Percentiles rank a stretch among this genome's conserved stretches.
Evolutionary conservation across 257 asterid genomes (phyloP).

Genomic region (Primulina tabacum): DNA sequence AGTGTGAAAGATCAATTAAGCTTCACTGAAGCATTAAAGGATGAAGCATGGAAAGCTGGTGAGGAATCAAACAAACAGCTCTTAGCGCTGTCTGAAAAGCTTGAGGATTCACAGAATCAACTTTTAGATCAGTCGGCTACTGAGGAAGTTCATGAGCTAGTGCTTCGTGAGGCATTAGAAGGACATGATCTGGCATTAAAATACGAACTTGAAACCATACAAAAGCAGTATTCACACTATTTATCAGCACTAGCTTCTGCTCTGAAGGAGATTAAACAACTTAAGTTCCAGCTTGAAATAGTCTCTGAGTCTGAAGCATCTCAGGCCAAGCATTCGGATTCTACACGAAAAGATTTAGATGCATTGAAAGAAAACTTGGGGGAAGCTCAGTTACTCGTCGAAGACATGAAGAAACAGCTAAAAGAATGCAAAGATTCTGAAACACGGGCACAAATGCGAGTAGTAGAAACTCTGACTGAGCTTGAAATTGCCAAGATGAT

Average conservation of each 20-base stretch:
- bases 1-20: constrained; percentile 58
- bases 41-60: constrained; percentile 63
- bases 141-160: constrained; percentile 19
- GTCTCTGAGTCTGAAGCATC: constrained; percentile 52
- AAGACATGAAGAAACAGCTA: constrained; percentile 67
- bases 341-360: constrained; percentile 40
- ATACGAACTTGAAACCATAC: constrained; percentile 44
- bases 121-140: constrained; percentile 29
- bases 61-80: constrained; percentile 60
- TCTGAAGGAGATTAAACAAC: constrained; percentile 59
- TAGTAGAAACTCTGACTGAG: constrained; percentile 59
- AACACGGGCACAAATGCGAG: constrained; percentile 47
- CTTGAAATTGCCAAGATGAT: constrained; percentile 62
- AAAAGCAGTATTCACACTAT: constrained; percentile 37
- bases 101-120: constrained; percentile 49
- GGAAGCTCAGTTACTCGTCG: constrained; percentile 44
- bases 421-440: constrained; percentile 59
- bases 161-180: constrained; percentile 22
- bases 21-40: constrained; percentile 63
- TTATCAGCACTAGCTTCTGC: constrained; percentile 63
- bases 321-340: constrained; percentile 41
- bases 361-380: constrained; percentile 50
- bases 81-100: constrained; percentile 45
- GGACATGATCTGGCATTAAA: constrained; percentile 27
- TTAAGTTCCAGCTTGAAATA: constrained; percentile 54